Conservation (phyloP, 2,329 filamentous ascomycete species). For the Xylaria sp. region DNA sequence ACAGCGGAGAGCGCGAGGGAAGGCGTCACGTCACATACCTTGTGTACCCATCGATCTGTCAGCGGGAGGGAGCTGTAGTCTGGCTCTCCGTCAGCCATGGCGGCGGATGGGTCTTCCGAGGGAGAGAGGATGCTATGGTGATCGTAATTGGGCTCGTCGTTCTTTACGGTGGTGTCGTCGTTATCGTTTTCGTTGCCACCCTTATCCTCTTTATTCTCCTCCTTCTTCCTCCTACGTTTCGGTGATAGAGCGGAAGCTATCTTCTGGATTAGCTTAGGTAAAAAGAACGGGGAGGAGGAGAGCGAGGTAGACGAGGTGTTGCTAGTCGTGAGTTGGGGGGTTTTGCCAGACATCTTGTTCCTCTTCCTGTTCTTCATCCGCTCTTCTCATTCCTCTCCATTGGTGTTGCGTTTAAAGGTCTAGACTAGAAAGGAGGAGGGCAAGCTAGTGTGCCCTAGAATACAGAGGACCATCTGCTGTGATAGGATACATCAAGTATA, state of each 20-base stretch:
- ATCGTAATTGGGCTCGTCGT: neutral
- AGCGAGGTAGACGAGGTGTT: neutral
- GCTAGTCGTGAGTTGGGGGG: conserved; percentile 22
- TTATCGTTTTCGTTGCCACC: neutral
- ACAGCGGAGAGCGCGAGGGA: neutral
- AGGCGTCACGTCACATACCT: conserved; percentile 61
- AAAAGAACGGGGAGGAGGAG: conserved; percentile 11
- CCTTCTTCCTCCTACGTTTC: conserved; percentile 35
- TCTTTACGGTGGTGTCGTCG: neutral
- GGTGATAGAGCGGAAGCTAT: conserved; percentile 41
- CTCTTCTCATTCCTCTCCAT: neutral
- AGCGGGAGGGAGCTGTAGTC: conserved; percentile 84
- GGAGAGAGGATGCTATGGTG: neutral
- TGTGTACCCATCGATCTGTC: conserved; percentile 84
- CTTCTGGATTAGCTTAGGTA: conserved; percentile 45
- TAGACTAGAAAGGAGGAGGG: neutral
- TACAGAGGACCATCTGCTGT: conserved; percentile 2
- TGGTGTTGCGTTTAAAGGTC: neutral
- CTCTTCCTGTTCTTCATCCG: neutral
- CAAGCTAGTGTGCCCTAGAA: conserved; percentile 2
- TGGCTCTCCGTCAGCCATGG: conserved; percentile 85
- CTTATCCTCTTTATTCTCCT: neutral
- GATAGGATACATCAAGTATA: neutral
- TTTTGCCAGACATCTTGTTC: conserved; percentile 38
- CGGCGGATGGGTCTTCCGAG: conserved; percentile 34